Evolutionary conservation across 306 rosid genomes (phyloP).

Genomic region (Ochetophila trinervis): DNA sequence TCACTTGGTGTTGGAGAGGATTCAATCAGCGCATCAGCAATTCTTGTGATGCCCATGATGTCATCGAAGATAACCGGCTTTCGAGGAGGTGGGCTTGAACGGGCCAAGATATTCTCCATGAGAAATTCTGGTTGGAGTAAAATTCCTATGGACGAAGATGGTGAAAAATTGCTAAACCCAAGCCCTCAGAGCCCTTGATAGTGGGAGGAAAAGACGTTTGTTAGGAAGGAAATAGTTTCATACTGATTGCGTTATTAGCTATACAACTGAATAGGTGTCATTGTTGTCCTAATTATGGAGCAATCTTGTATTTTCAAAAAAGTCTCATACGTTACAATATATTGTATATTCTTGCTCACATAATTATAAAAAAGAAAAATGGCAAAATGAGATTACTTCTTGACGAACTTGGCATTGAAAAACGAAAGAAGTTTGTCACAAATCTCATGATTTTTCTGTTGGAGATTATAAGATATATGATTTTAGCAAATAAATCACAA

Average conservation of each 20-base stretch:
- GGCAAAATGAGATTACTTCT: not conserved
- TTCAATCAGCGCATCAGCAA: slow-evolving; percentile 81
- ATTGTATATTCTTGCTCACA: slow-evolving; percentile 20
- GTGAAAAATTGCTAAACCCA: slow-evolving; percentile 40
- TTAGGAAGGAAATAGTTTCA: slow-evolving; percentile 5
- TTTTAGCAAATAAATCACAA: no score
- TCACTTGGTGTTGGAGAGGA: slow-evolving; percentile 89
- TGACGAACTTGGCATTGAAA: not conserved
- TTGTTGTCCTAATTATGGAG: slow-evolving; percentile 6
- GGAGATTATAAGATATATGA: no score
- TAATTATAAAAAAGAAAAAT: slow-evolving; percentile 5
- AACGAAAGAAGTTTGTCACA: no score
- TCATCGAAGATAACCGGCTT: slow-evolving; percentile 93
- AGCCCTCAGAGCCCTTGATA: slow-evolving; percentile 45
- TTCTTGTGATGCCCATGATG: slow-evolving; percentile 96
- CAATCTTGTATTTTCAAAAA: slow-evolving; percentile 1
- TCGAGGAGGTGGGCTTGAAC: slow-evolving; percentile 73
- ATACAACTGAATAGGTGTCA: slow-evolving; percentile 14
- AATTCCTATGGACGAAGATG: slow-evolving; percentile 61
- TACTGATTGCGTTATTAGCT: not conserved
- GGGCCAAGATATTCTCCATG: slow-evolving; percentile 57
- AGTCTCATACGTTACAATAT: not conserved
- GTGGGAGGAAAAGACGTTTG: slow-evolving; percentile 22
- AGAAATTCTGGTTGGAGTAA: slow-evolving; percentile 63
- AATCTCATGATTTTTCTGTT: no score